Conservation (phyloP, 805 yeast species). For the Candida rishiriensis region DNA sequence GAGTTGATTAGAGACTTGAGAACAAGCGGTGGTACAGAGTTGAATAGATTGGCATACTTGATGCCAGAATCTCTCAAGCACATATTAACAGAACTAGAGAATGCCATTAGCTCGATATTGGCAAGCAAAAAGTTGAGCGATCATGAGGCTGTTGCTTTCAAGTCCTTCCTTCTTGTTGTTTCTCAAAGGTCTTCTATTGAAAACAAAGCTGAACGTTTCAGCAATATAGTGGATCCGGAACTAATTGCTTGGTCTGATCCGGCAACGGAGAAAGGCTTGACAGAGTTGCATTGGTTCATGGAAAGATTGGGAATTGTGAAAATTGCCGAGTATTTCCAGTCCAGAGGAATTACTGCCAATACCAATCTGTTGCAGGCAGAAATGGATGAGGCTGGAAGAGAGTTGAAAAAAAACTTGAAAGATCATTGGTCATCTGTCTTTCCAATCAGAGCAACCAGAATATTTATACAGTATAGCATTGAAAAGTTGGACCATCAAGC, state of each 20-base stretch:
- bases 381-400: slow-evolving; percentile 87
- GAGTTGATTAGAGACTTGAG: slow-evolving; percentile 83
- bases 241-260: slow-evolving; percentile 90
- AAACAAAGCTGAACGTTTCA: slow-evolving; percentile 68
- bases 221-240: slow-evolving; percentile 90
- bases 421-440: slow-evolving; percentile 92
- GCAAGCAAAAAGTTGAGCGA: slow-evolving; percentile 68
- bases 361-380: slow-evolving; percentile 71
- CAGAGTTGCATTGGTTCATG: slow-evolving; percentile 96
- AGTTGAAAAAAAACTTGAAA: slow-evolving; percentile 69
- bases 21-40: slow-evolving; percentile 90
- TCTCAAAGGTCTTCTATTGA: slow-evolving; percentile 79
- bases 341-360: slow-evolving; percentile 71
- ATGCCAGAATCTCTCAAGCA: slow-evolving; percentile 88
- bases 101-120: slow-evolving; percentile 68
- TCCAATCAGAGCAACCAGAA: slow-evolving; percentile 93
- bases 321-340: slow-evolving; percentile 86
- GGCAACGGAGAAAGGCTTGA: slow-evolving; percentile 80
- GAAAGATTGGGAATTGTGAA: slow-evolving; percentile 92
- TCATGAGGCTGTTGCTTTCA: slow-evolving; percentile 91
- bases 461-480: slow-evolving; percentile 91
- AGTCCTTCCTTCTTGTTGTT: slow-evolving; percentile 85
- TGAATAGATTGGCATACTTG: slow-evolving; percentile 87
- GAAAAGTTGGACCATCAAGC: slow-evolving; percentile 82
- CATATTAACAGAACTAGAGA: slow-evolving; percentile 78